phyloP scores from a whole-genome alignment of 495 filamentous ascomycete genomes.

The Aspergillus kassunensis region DNA sequence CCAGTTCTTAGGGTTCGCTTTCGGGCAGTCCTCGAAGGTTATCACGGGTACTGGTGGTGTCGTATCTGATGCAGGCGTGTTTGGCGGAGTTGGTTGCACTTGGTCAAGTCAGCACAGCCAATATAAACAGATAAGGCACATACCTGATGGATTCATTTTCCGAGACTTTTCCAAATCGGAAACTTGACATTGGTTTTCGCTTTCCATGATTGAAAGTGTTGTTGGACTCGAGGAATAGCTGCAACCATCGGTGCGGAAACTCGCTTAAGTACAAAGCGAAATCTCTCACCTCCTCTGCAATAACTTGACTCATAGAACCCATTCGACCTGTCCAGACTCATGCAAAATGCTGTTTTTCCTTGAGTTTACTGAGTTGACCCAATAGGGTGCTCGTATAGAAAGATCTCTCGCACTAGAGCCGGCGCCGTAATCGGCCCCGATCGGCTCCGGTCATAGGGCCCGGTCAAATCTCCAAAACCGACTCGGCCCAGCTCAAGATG shows the following conservation, averaged over 20 bases:
- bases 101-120: neutral
- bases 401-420: conserved; percentile 4
- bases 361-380: neutral
- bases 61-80: neutral
- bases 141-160: neutral
- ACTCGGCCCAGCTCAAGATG: neutral
- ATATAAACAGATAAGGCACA: neutral
- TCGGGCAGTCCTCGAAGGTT: conserved; percentile 6
- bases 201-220: neutral
- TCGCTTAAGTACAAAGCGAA: conserved; percentile 4
- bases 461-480: conserved; percentile 10
- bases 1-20: conserved; percentile 12
- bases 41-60: neutral
- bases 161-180: neutral
- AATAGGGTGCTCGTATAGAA: conserved; percentile 4
- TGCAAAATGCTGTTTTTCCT: neutral
- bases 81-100: neutral
- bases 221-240: neutral
- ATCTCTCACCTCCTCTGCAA: neutral
- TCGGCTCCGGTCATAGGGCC: conserved; percentile 25
- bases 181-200: neutral
- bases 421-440: neutral
- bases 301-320: conserved; percentile 2
- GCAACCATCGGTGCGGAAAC: neutral
- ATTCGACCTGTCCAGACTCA: conserved; percentile 13